Conservation (phyloP, 2,329 filamentous ascomycete genomes). For the Gnomoniopsis smithogilvyi region DNA sequence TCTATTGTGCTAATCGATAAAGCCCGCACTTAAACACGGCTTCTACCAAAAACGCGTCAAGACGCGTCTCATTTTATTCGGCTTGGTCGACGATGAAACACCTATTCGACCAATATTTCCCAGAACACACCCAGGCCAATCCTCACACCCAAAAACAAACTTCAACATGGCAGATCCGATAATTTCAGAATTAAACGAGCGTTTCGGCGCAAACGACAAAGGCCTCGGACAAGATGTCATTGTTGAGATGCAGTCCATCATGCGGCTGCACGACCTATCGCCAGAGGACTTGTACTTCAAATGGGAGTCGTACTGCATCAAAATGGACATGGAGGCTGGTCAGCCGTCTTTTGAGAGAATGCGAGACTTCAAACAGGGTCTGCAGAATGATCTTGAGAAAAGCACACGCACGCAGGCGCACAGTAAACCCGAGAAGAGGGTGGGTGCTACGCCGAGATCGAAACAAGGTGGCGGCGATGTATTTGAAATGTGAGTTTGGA, state of each 20-base stretch:
- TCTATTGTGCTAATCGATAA: constrained; percentile 1
- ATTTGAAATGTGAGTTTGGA: constrained; percentile 68
- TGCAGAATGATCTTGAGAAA: constrained; percentile 81
- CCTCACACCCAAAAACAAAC: not conserved
- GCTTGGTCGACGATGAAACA: too few species aligned
- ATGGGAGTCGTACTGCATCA: constrained; percentile 97
- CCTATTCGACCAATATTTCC: not conserved
- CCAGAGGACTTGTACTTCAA: constrained; percentile 93
- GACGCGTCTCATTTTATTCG: constrained; percentile 10
- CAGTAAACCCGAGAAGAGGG: constrained; percentile 60
- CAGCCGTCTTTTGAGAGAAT: constrained; percentile 68
- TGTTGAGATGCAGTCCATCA: constrained; percentile 78
- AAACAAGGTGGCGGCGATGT: constrained; percentile 63
- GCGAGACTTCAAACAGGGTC: constrained; percentile 77
- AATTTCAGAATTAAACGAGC: constrained; percentile 40
- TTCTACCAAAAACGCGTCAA: constrained; percentile 2
- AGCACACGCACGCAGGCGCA: constrained; percentile 62
- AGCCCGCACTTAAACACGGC: not conserved
- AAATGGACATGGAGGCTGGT: constrained; percentile 80
- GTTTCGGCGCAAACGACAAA: constrained; percentile 54
- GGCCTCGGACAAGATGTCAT: constrained; percentile 74
- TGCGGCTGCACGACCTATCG: constrained; percentile 76
- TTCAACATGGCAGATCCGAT: constrained; percentile 36
- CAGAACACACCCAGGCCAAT: not conserved
- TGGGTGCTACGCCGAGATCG: constrained; percentile 60